Evolutionary conservation across 139 green algal genomes (phyloP).

Genomic region (Medakamo hakoo): DNA sequence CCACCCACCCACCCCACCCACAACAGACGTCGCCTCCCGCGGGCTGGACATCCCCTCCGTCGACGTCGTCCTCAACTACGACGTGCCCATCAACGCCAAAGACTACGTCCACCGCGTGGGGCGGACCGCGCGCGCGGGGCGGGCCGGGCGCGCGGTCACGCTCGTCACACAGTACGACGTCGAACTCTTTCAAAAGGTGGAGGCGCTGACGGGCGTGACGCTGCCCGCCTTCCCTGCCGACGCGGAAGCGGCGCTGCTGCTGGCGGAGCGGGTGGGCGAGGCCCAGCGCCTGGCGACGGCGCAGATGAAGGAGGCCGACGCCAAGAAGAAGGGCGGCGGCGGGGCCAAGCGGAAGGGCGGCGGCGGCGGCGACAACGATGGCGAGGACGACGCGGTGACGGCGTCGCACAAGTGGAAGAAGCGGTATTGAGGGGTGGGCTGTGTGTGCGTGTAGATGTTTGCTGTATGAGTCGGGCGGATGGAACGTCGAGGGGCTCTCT

Average conservation of each 20-base stretch:
- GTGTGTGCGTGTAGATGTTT: background rate
- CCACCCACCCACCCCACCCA: too few species aligned
- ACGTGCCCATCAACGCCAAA: constrained; percentile 87
- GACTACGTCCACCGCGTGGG: constrained; percentile 96
- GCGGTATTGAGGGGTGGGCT: background rate
- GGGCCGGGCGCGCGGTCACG: constrained; percentile 76
- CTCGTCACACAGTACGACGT: constrained; percentile 98
- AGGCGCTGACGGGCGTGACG: constrained; percentile 70
- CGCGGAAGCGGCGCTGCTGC: constrained; percentile 51
- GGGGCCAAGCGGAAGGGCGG: too few species aligned
- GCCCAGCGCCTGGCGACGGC: constrained; percentile 69
- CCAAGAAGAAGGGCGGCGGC: constrained; percentile 7
- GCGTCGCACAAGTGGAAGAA: background rate
- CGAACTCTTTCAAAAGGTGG: constrained; percentile 94
- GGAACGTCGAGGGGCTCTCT: too few species aligned
- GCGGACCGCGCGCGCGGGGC: constrained; percentile 81
- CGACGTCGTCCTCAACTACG: constrained; percentile 93
- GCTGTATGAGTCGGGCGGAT: too few species aligned
- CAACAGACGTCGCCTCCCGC: constrained; percentile 76
- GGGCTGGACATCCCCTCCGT: constrained; percentile 92
- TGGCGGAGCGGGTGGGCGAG: constrained; percentile 70
- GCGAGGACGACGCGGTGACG: background rate
- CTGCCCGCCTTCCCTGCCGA: constrained; percentile 65
- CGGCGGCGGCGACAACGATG: constrained; percentile 1
- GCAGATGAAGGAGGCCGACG: constrained; percentile 54